Evolutionary conservation across 768 basidiomycete species (phyloP).

Genomic region (Strobilomyces dryophilus): DNA sequence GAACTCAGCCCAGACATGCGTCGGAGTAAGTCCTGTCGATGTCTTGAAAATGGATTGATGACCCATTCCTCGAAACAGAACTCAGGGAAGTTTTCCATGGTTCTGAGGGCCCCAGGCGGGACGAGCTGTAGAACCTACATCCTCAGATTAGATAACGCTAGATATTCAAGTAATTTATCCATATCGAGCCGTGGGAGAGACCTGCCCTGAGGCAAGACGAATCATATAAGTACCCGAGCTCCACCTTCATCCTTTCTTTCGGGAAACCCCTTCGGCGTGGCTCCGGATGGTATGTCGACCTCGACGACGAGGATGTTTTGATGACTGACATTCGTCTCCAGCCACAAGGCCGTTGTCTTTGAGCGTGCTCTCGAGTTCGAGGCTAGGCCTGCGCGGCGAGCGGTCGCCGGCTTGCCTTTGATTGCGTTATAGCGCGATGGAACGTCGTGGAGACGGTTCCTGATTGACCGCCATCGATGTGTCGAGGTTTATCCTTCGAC

Average conservation of each 20-base stretch:
- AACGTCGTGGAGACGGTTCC: slow-evolving; percentile 12
- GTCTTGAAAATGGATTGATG: background rate
- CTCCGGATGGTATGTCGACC: slow-evolving; percentile 7
- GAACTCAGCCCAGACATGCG: slow-evolving; percentile 63
- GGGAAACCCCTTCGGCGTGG: slow-evolving; percentile 35
- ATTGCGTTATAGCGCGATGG: slow-evolving; percentile 7
- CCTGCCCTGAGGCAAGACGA: slow-evolving; percentile 28
- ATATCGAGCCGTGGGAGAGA: slow-evolving; percentile 19
- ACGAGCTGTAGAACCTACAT: slow-evolving; percentile 37
- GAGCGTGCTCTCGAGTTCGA: slow-evolving; percentile 2
- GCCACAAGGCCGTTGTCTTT: slow-evolving; percentile 20
- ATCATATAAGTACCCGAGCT: slow-evolving; percentile 10
- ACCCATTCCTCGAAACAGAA: slow-evolving; percentile 37
- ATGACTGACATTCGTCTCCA: slow-evolving; percentile 5
- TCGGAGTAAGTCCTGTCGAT: slow-evolving; percentile 56
- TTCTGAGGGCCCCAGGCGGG: slow-evolving; percentile 29
- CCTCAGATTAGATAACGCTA: slow-evolving; percentile 2
- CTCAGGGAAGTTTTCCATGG: slow-evolving; percentile 51
- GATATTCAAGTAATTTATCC: slow-evolving; percentile 1
- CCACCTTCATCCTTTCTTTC: background rate
- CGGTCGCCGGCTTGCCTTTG: background rate
- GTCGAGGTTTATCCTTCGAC: slow-evolving; percentile 1
- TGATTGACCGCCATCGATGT: slow-evolving; percentile 10
- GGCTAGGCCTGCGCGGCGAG: background rate
- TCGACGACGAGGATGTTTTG: background rate